Evolutionary conservation across 768 basidiomycete species (phyloP).

Genomic region (Russula compacta): DNA sequence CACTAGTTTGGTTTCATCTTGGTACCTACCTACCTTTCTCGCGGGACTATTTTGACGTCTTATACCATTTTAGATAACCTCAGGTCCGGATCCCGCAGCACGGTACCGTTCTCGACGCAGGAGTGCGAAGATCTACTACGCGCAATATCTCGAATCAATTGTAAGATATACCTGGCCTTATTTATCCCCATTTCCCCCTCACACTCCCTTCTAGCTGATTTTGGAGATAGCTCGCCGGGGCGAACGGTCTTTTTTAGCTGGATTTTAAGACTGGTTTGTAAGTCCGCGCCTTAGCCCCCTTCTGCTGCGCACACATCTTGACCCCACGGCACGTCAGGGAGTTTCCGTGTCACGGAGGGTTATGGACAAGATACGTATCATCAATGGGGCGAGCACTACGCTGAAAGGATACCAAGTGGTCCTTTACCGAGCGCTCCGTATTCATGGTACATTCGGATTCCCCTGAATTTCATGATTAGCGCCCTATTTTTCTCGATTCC

Average conservation of each 20-base stretch:
- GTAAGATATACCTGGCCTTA: not conserved
- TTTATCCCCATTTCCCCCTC: not conserved
- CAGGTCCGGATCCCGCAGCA: constrained; percentile 34
- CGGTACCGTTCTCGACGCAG: constrained; percentile 43
- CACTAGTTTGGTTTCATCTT: constrained; percentile 43
- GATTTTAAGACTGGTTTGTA: constrained; percentile 43
- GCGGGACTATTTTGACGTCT: not conserved
- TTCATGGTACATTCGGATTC: constrained; percentile 20
- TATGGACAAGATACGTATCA: constrained; percentile 35
- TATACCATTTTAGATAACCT: constrained; percentile 38
- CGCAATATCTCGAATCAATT: constrained; percentile 21
- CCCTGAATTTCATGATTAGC: constrained; percentile 34
- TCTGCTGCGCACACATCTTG: not conserved
- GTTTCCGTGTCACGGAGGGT: constrained; percentile 37
- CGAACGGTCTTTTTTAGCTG: constrained; percentile 41
- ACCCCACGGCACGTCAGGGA: constrained; percentile 21
- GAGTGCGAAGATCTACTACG: constrained; percentile 44
- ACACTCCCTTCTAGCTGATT: not conserved
- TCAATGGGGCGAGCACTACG: constrained; percentile 2
- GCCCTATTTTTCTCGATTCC: constrained; percentile 45
- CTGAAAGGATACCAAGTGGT: constrained; percentile 23
- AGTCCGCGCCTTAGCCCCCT: not conserved
- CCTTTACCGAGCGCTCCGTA: constrained; percentile 4
- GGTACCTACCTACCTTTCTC: constrained; percentile 17
- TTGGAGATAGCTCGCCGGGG: constrained; percentile 30